Evolutionary conservation across 164 flowering plant genomes (phyloP).

Genomic region (Paratinospora sagittata): DNA sequence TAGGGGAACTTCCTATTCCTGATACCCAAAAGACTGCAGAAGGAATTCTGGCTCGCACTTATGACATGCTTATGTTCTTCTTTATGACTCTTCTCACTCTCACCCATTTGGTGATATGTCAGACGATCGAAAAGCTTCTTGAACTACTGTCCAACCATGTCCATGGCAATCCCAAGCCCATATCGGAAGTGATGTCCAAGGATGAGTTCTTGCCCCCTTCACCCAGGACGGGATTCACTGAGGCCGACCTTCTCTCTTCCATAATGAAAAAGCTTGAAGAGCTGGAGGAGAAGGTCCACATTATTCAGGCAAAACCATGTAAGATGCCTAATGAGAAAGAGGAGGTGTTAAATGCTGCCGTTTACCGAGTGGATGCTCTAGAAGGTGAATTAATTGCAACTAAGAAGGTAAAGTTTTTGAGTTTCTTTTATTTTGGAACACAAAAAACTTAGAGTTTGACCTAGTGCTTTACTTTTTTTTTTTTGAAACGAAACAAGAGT

Average conservation of each 20-base stretch:
- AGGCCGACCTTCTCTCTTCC: slow-evolving; percentile 44
- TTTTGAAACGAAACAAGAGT: too few relatives aligned
- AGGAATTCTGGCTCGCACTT: slow-evolving; percentile 33
- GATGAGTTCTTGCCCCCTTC: slow-evolving; percentile 61
- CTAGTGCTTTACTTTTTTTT: too few relatives aligned
- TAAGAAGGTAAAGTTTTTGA: slow-evolving; percentile 47
- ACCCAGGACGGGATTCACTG: slow-evolving; percentile 21
- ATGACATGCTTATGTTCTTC: slow-evolving; percentile 45
- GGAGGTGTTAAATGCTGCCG: slow-evolving; percentile 88
- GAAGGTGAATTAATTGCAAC: slow-evolving; percentile 93
- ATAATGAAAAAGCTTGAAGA: slow-evolving; percentile 64
- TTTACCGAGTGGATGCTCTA: slow-evolving; percentile 83
- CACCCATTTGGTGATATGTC: slow-evolving; percentile 32
- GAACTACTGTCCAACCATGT: background rate
- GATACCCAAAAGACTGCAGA: slow-evolving; percentile 35
- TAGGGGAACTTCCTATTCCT: slow-evolving; percentile 29
- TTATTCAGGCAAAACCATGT: slow-evolving; percentile 61
- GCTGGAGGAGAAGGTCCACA: slow-evolving; percentile 72
- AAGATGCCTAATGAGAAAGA: slow-evolving; percentile 91
- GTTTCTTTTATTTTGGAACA: background rate
- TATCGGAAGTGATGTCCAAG: slow-evolving; percentile 27
- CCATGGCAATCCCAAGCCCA: background rate
- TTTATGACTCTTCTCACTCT: slow-evolving; percentile 45
- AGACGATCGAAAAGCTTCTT: slow-evolving; percentile 44
- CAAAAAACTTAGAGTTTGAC: too few relatives aligned